phyloP scores from a whole-genome alignment of 1,139 yeast species.

The Zygosaccharomyces sapae region DNA sequence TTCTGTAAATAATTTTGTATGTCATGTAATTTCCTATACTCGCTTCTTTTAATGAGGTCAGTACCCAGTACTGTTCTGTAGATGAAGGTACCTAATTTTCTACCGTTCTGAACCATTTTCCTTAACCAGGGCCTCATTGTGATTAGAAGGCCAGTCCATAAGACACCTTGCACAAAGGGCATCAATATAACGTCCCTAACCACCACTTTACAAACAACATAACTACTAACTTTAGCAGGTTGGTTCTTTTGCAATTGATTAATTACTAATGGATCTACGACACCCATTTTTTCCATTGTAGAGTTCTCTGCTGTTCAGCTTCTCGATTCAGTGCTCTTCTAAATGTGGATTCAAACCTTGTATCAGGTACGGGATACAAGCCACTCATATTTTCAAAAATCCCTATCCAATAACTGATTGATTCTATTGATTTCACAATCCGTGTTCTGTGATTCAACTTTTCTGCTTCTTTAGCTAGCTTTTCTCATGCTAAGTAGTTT shows the following conservation, averaged over 20 bases:
- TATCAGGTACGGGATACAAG: slow-evolving; percentile 49
- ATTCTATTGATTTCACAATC: neutral
- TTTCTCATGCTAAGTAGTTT: neutral
- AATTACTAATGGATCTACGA: slow-evolving; percentile 12
- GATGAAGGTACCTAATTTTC: slow-evolving; percentile 19
- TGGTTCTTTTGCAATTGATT: slow-evolving; percentile 12
- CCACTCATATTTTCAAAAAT: slow-evolving; percentile 7
- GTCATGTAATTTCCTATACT: slow-evolving; percentile 5
- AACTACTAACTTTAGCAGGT: slow-evolving; percentile 11
- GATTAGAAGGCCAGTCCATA: slow-evolving; percentile 43
- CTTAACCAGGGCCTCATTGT: slow-evolving; percentile 43
- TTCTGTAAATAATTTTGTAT: slow-evolving; percentile 11
- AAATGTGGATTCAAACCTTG: slow-evolving; percentile 62
- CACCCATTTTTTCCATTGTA: slow-evolving; percentile 14
- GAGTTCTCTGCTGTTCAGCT: slow-evolving; percentile 21
- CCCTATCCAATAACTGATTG: neutral
- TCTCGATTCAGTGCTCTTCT: slow-evolving; percentile 42
- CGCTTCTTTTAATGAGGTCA: slow-evolving; percentile 14
- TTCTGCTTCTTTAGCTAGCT: neutral
- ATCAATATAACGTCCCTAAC: slow-evolving; percentile 61
- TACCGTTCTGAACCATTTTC: slow-evolving; percentile 31
- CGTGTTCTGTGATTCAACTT: neutral
- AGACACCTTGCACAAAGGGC: slow-evolving; percentile 61
- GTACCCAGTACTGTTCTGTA: slow-evolving; percentile 18
- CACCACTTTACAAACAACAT: slow-evolving; percentile 48